phyloP scores from a whole-genome alignment of 2,329 filamentous ascomycete species.

The Parasarocladium wereldwijsianum region DNA sequence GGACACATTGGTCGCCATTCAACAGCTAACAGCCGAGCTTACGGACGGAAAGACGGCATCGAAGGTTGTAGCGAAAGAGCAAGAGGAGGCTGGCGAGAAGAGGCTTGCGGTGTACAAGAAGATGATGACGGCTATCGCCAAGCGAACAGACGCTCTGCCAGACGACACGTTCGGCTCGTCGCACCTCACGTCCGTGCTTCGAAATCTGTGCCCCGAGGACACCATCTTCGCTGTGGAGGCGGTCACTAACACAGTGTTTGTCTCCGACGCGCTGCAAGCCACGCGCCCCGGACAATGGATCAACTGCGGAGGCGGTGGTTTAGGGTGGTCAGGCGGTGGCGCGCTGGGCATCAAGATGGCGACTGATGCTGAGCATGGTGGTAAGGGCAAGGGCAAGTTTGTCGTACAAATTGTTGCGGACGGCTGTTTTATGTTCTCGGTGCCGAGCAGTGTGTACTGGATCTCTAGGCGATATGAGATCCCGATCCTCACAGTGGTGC shows the following conservation, averaged over 20 bases:
- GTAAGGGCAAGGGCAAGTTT: constrained; percentile 32
- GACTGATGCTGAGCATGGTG: constrained; percentile 20
- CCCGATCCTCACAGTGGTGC: constrained; percentile 36
- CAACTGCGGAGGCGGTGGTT: constrained; percentile 62
- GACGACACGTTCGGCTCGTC: constrained; percentile 33
- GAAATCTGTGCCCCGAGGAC: constrained; percentile 15
- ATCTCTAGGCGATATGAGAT: constrained; percentile 38
- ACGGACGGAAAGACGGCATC: constrained; percentile 1
- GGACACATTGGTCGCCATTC: constrained; percentile 48
- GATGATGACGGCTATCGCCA: constrained; percentile 43
- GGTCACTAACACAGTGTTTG: constrained; percentile 51
- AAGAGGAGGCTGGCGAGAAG: constrained; percentile 22
- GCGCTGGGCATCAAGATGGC: constrained; percentile 63
- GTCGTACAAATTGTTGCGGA: constrained; percentile 43
- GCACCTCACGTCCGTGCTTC: constrained; percentile 11
- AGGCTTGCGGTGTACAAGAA: constrained; percentile 43
- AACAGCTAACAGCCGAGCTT: constrained; percentile 54
- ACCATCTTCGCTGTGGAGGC: constrained; percentile 65
- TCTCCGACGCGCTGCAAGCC: constrained; percentile 55
- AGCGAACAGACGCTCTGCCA: constrained; percentile 38
- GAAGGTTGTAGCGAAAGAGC: constrained; percentile 16
- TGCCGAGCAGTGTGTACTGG: constrained; percentile 41
- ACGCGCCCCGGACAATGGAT: constrained; percentile 56
- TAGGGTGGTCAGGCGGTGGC: constrained; percentile 63
- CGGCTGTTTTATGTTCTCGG: constrained; percentile 40